Evolutionary conservation across 352 stramenopile species (phyloP), one percentile per base, ranked within the genome.

Genomic region (Phytophthora fragariae): DNA sequence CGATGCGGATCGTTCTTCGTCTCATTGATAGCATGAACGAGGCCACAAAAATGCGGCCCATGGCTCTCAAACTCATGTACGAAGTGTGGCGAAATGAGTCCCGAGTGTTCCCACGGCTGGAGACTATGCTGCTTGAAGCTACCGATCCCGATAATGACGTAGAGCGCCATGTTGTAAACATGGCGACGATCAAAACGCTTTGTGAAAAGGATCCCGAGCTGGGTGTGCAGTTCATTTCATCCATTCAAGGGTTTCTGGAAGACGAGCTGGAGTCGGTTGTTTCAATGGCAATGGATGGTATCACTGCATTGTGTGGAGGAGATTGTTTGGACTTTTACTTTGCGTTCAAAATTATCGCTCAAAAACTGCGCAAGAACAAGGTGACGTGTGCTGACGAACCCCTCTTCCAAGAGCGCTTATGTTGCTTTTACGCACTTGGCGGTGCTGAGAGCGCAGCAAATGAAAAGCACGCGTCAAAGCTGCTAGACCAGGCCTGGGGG

Each of bases 281-380:
- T 24, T 72, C 78, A 7, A 91, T 94, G 84, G 87, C 87, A 0
- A 70, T 95, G 31, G 77, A 88, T 37, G 88, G 85, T 5, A 86
- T 94, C 41, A 72, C 76, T 9, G 61, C 78, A 17, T 68, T 95
- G 33, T 93, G 87, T 66, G 56, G 65, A 17, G 80, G 65, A 10
- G 87, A 94, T 56, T 92, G 84, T 39, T 73, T 95, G 54, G 89
- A 95, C 70, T 92, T 92, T 54, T 90, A 89, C 58, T 84, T 88
- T 0, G 85, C 78, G 8, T 85, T 92, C 69, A 95, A 94, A 78
- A 93, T 91, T 37, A 81, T 95, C 31, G 44, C 82, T 3, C 69
- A 82, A 39, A 95, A 93, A 63, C 72, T 91, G 57, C 80, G 79
- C 33, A 93, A 94, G 65, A 84, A 85, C 31, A 91, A 86, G 57